Evolutionary conservation across 2,329 filamentous ascomycete genomes (phyloP), one percentile per base, ranked within the genome.

Genomic region (Sclerotinia borealis): DNA sequence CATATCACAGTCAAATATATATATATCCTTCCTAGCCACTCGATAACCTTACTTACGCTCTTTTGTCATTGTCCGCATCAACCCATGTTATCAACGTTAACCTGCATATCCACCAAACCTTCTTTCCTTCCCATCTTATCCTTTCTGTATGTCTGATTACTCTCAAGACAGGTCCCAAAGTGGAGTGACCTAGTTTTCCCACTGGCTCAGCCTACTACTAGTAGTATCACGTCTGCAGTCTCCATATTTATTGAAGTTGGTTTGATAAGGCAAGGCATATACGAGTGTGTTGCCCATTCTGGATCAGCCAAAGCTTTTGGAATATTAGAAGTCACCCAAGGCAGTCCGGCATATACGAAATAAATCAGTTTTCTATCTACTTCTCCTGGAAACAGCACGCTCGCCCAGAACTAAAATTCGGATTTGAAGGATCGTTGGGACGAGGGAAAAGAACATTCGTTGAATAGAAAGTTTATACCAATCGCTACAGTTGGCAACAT

Each of bases 401-500:
- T 43, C 31, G 31, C 22, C 37, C 13, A 19, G 4, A 54, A 37
- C 34, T 52, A 7, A 4, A n/a, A 22, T 17, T 34, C n/a, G 54
- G 25, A 15, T 22, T 34, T 15, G 39, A 45, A 45, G 27, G 27
- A 25, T 45, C n/a, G 9, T 52, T 43, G 25, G 39, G 34, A 13
- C 43, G n/a, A 31, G 27, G 37, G 52, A 48, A 41, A 31, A 64
- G 63, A 34, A 34, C 19, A 10, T 34, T 45, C 19, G 8, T 34
- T 52, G 47, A 4, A 31, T 43, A 52, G 25, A 31, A 60, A 25
- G 8, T 39, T 17, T 25, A 13, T 45, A 64, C 54, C 66, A n/a
- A 66, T 68, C 41, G 59, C 45, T 63, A 66, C 65, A 25, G 50
- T 64, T 27, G 43, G 37, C 17, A 47, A 64, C 10, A 67, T 68